A percentile compares a stretch with the other conserved stretches of the same genome.
phyloP scores from a whole-genome alignment of 2,329 filamentous ascomycete genomes.

The Samsoniella hepiali region DNA sequence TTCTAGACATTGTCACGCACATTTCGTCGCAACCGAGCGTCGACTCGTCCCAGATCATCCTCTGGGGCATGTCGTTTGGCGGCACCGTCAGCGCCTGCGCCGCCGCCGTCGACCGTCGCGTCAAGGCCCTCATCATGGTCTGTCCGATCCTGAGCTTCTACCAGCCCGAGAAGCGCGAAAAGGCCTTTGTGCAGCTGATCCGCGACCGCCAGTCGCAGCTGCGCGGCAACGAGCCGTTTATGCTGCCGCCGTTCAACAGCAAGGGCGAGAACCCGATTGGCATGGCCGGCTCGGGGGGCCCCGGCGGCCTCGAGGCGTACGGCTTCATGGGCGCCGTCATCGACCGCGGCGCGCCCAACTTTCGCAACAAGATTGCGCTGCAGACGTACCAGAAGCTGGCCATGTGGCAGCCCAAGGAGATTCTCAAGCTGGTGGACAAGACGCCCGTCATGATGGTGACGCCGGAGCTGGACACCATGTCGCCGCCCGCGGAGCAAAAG shows the following conservation, averaged over 20 bases:
- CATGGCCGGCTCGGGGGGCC: conserved; percentile 24
- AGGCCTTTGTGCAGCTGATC: conserved; percentile 32
- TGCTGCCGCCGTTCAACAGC: conserved; percentile 34
- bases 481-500: conserved; percentile 29
- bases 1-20: conserved; percentile 36
- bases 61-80: conserved; percentile 32
- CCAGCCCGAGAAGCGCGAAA: conserved; percentile 15
- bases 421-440: conserved; percentile 22
- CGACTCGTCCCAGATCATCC: conserved; percentile 26
- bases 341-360: conserved; percentile 22
- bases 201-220: conserved; percentile 39
- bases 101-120: conserved; percentile 27
- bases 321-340: conserved; percentile 23
- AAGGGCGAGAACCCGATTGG: conserved; percentile 37
- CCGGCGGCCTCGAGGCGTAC: conserved; percentile 22
- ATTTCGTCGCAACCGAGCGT: conserved; percentile 43
- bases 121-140: conserved; percentile 2
- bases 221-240: conserved; percentile 36
- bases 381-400: conserved; percentile 29
- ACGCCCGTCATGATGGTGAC: conserved; percentile 29
- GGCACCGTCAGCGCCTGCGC: conserved; percentile 28
- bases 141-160: conserved; percentile 6
- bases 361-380: conserved; percentile 27
- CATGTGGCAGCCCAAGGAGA: conserved; percentile 22
- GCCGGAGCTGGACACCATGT: conserved; percentile 29